Conservation (phyloP, 2,329 filamentous ascomycete genomes). For the Sclerotinia trifoliorum region DNA sequence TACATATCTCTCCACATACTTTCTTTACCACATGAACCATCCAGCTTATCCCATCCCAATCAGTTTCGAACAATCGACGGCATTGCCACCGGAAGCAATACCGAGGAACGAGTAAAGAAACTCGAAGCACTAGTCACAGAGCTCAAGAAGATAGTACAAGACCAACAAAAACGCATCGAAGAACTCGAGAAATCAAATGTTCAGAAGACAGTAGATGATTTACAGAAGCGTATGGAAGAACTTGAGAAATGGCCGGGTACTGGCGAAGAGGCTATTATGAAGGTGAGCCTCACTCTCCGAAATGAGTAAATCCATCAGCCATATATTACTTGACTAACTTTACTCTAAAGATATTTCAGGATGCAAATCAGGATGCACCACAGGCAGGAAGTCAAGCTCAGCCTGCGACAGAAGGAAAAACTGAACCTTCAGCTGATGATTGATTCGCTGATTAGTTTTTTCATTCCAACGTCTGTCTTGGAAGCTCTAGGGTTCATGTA, state of each 20-base stretch:
- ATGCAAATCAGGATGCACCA: neutral
- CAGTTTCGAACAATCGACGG: conserved; percentile 5
- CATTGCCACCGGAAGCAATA: neutral
- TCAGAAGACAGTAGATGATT: neutral
- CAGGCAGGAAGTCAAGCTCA: neutral
- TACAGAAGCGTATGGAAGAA: neutral
- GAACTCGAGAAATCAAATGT: neutral
- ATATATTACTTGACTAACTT: no score
- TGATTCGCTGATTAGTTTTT: conserved; percentile 11
- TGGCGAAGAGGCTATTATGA: neutral
- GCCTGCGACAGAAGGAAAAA: neutral
- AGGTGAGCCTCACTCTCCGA: neutral
- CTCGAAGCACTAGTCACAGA: conserved; percentile 1
- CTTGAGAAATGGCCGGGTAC: neutral
- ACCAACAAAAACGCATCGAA: neutral
- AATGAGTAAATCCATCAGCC: neutral
- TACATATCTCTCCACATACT: neutral
- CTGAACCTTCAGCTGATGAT: neutral
- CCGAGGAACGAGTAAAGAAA: neutral
- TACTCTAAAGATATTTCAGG: neutral
- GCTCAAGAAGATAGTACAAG: conserved; percentile 2
- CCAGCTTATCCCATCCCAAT: neutral
- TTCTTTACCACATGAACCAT: neutral
- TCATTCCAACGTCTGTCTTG: no score
- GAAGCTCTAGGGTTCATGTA: neutral